phyloP scores from a whole-genome alignment of 441 rosid species.

The Manihot esculenta region DNA sequence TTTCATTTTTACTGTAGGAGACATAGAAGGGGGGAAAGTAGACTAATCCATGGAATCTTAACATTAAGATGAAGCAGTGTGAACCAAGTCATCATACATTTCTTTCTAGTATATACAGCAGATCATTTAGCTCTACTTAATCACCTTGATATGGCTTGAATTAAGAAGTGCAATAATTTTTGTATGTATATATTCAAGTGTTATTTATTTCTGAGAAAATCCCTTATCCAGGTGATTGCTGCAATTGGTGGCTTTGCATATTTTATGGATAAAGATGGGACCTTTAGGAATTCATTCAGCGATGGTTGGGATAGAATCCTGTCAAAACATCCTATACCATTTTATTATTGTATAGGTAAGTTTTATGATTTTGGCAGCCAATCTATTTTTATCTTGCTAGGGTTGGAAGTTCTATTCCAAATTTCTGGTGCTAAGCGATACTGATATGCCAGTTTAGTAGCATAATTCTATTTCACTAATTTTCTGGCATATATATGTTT shows the following conservation, averaged over 20 bases:
- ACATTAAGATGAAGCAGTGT: background rate
- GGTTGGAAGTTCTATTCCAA: background rate
- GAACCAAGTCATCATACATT: background rate
- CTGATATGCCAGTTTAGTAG: background rate
- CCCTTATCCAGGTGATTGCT: constrained; percentile 54
- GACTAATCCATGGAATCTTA: background rate
- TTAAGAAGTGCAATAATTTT: constrained; percentile 6
- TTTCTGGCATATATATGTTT: background rate
- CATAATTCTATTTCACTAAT: background rate
- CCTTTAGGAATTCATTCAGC: constrained; percentile 85
- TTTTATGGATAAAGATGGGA: constrained; percentile 91
- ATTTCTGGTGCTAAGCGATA: background rate
- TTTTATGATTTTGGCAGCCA: background rate
- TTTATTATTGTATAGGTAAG: constrained; percentile 91
- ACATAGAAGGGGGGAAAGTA: background rate
- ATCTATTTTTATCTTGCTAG: constrained; percentile 1
- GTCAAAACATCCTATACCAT: constrained; percentile 94
- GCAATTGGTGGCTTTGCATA: constrained; percentile 82
- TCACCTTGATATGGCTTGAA: background rate
- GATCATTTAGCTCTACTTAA: background rate
- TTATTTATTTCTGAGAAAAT: background rate
- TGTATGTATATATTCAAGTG: background rate
- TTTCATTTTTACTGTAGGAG: background rate
- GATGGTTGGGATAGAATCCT: constrained; percentile 95
- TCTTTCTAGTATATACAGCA: background rate